Evolutionary conservation across 2,329 filamentous ascomycete genomes (phyloP).

Genomic region (Penicillium nordicum): DNA sequence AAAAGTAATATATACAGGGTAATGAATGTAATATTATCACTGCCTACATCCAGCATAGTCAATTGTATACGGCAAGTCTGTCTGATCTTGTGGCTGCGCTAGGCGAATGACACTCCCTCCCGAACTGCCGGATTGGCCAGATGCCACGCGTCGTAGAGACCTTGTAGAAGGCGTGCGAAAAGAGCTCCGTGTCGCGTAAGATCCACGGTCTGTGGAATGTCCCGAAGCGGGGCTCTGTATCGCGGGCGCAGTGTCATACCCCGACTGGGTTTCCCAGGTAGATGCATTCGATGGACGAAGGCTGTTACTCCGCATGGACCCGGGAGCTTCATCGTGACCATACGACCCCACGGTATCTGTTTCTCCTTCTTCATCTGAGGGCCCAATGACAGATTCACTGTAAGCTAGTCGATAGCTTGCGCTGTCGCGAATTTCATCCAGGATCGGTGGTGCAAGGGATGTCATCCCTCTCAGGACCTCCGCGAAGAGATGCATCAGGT

Average conservation of each 20-base stretch:
- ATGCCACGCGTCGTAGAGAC: constrained; percentile 34
- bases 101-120: constrained; percentile 42
- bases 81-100: constrained; percentile 27
- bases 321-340: constrained; percentile 21
- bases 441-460: constrained; percentile 54
- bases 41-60: constrained; percentile 20
- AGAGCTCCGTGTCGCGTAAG: constrained; percentile 7
- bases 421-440: constrained; percentile 41
- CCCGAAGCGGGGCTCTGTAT: constrained; percentile 21
- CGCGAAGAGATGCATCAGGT: constrained; percentile 80
- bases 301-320: constrained; percentile 26
- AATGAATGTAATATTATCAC: background rate
- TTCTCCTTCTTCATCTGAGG: constrained; percentile 41
- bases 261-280: constrained; percentile 31
- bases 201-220: constrained; percentile 15
- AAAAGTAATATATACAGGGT: constrained; percentile 17
- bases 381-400: constrained; percentile 36
- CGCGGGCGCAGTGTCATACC: constrained; percentile 27
- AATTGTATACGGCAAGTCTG: constrained; percentile 37
- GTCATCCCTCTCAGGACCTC: constrained; percentile 74
- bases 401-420: constrained; percentile 22
- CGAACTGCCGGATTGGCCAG: constrained; percentile 34
- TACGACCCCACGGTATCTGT: constrained; percentile 34
- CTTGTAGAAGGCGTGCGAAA: constrained; percentile 35
- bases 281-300: constrained; percentile 27